Percentiles rank a stretch among this genome's conserved stretches.
Evolutionary conservation across 495 filamentous ascomycete genomes (phyloP).

Genomic region (Neurospora sp.): DNA sequence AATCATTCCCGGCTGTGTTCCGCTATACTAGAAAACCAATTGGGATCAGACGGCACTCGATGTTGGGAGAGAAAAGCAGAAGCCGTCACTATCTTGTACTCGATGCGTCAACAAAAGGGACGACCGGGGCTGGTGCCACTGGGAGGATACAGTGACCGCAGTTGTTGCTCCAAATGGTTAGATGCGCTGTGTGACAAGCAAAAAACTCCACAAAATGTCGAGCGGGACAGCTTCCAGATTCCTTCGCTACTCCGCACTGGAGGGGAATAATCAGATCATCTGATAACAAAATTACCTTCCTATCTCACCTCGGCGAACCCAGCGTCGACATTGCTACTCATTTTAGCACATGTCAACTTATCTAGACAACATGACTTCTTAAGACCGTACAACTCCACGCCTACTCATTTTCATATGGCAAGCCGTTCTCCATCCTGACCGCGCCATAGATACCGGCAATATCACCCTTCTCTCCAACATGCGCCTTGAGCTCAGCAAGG

Average conservation of each 20-base stretch:
- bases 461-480: slow-evolving; percentile 68
- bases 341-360: too few relatives aligned
- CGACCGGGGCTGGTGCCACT: neutral
- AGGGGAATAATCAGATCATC: neutral
- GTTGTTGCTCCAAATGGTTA: neutral
- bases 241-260: neutral
- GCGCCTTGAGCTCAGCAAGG: slow-evolving; percentile 53
- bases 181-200: neutral
- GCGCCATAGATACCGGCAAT: slow-evolving; percentile 78
- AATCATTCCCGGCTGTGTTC: neutral
- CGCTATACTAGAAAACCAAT: neutral
- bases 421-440: slow-evolving; percentile 55
- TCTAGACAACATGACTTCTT: neutral
- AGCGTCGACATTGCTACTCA: too few relatives aligned
- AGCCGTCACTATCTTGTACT: neutral
- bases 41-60: neutral
- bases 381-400: neutral
- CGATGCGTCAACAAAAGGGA: neutral
- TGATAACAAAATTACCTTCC: neutral
- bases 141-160: neutral
- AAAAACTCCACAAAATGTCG: neutral
- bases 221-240: neutral
- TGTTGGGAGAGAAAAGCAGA: neutral
- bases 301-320: neutral
- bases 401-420: slow-evolving; percentile 54